Percentiles rank a stretch among this genome's conserved stretches.
These are phyloP conservation scores for Pseudopyricularia javanii DNA, from an alignment of 2,329 filamentous ascomycete genomes.

Conservation along the genomic window DNA sequence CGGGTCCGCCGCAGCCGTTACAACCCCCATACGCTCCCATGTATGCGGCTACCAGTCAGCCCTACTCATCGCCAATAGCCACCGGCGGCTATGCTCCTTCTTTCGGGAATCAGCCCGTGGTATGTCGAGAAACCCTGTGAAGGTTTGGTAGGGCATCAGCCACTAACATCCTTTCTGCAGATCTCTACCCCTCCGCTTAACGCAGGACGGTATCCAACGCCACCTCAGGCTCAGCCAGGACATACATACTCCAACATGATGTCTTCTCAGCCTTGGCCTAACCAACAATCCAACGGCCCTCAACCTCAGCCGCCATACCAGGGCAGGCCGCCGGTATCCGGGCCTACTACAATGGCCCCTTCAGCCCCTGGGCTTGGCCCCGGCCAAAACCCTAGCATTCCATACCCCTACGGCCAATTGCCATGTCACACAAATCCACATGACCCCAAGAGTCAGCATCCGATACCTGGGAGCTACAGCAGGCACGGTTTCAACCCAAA, in stretches of 20 bases:
- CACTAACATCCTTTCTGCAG: constrained; percentile 4
- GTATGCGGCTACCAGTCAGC: constrained; percentile 17
- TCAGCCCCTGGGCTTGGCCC: constrained; percentile 5
- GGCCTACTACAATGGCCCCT: constrained; percentile 2
- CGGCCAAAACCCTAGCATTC: constrained; percentile 20
- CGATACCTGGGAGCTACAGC: constrained; percentile 53
- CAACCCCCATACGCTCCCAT: constrained; percentile 29
- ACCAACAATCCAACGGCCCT: constrained; percentile 10
- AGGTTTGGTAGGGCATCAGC: background rate
- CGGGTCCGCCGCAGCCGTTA: constrained; percentile 26
- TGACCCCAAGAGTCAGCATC: constrained; percentile 65
- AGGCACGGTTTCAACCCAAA: constrained; percentile 87
- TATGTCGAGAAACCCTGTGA: constrained; percentile 17
- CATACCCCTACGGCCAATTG: constrained; percentile 71
- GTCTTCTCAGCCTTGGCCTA: constrained; percentile 21
- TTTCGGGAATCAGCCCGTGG: constrained; percentile 31
- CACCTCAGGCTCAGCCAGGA: background rate
- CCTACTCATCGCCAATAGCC: constrained; percentile 28
- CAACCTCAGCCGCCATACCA: constrained; percentile 13
- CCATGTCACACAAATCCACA: constrained; percentile 57
- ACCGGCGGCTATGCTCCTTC: constrained; percentile 26
- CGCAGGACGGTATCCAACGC: constrained; percentile 12
- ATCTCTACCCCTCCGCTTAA: background rate
- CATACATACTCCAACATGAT: constrained; percentile 9
- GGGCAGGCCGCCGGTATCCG: constrained; percentile 10